phyloP scores from a whole-genome alignment of 441 rosid species.

The Croton setiger region DNA sequence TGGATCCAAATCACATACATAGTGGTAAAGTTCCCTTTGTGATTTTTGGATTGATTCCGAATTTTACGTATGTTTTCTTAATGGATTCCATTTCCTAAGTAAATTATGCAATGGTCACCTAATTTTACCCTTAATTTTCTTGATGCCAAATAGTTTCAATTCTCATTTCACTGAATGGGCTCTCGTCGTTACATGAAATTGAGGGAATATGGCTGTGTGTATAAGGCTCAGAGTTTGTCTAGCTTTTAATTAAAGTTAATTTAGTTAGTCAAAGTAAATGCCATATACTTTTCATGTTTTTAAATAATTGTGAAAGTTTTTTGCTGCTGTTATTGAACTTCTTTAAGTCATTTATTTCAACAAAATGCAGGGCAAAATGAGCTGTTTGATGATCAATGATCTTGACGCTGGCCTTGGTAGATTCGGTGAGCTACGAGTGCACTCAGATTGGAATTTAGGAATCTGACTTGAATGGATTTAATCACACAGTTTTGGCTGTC shows the following conservation, averaged over 20 bases:
- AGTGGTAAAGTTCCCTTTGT: not conserved
- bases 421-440: slow-evolving; percentile 63
- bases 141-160: not conserved
- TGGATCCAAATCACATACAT: not conserved
- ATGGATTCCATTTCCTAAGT: too few relatives aligned
- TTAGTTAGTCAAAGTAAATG: not conserved
- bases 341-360: slow-evolving; percentile 15
- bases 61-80: too few relatives aligned
- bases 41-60: not conserved
- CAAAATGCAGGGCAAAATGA: slow-evolving; percentile 87
- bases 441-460: slow-evolving; percentile 8
- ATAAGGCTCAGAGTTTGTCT: not conserved
- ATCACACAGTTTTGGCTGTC: not conserved
- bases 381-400: slow-evolving; percentile 94
- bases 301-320: slow-evolving; percentile 5
- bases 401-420: slow-evolving; percentile 98
- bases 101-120: too few relatives aligned
- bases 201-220: not conserved
- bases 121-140: too few relatives aligned
- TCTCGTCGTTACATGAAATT: not conserved
- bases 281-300: not conserved
- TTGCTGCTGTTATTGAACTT: slow-evolving; percentile 11
- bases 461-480: slow-evolving; percentile 10
- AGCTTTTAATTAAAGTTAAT: not conserved
- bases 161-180: not conserved